Conservation (phyloP, 2,329 filamentous ascomycete genomes). For the Knufia petricola region DNA sequence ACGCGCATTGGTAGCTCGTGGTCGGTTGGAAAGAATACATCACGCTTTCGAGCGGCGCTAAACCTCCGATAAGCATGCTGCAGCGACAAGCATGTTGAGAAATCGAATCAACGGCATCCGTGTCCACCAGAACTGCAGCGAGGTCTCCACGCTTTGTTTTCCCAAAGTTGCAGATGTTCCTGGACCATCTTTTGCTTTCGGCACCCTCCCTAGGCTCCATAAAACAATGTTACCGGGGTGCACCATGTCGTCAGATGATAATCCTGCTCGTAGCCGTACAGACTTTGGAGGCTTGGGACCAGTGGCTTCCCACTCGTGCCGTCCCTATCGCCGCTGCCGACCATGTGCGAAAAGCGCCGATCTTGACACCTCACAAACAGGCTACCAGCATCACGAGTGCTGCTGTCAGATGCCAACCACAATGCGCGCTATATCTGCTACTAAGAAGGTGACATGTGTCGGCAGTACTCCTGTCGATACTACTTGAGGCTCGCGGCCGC, state of each 20-base stretch:
- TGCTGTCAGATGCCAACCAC: no score
- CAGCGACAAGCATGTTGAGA: background rate
- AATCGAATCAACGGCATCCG: background rate
- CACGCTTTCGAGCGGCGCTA: constrained; percentile 3
- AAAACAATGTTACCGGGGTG: background rate
- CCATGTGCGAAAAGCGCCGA: constrained; percentile 2
- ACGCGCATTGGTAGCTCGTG: background rate
- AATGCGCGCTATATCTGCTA: no score
- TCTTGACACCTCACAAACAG: background rate
- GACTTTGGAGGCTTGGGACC: background rate
- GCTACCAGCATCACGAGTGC: background rate
- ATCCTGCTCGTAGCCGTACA: background rate
- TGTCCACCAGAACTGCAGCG: background rate
- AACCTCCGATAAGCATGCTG: background rate
- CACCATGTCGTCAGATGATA: background rate
- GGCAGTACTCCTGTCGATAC: no score
- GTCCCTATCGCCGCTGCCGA: background rate
- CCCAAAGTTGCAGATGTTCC: background rate
- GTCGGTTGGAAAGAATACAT: background rate
- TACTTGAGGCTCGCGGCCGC: background rate
- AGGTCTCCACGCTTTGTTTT: background rate
- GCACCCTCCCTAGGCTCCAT: background rate
- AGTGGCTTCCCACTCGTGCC: background rate
- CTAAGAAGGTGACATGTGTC: background rate
- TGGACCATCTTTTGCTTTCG: background rate